These are phyloP conservation scores for Eutrema salsugineum DNA, from an alignment of 441 rosid genomes.

Conservation along the genomic window DNA sequence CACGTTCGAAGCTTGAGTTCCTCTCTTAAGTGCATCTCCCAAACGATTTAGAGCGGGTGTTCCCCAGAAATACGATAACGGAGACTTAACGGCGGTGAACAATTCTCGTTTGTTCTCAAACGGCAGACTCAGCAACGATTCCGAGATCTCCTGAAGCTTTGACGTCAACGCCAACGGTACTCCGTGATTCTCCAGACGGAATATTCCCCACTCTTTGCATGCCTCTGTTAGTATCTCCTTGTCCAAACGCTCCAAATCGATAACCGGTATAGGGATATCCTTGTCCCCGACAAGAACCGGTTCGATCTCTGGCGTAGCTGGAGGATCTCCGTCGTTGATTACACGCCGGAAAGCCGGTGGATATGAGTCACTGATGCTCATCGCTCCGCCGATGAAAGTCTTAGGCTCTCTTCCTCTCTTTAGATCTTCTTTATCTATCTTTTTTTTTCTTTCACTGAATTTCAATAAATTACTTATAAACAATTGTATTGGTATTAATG, in stretches of 20 bases:
- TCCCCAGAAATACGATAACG: constrained; percentile 74
- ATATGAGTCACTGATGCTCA: constrained; percentile 46
- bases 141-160: constrained; percentile 41
- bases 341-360: constrained; percentile 50
- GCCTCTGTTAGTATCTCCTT: constrained; percentile 45
- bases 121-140: constrained; percentile 40
- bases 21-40: constrained; percentile 43
- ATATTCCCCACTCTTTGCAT: constrained; percentile 67
- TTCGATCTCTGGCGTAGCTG: constrained; percentile 2
- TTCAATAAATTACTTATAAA: neutral
- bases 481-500: neutral
- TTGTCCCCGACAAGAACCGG: constrained; percentile 14
- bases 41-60: constrained; percentile 53
- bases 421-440: neutral
- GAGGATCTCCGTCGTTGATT: neutral
- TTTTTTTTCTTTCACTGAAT: neutral
- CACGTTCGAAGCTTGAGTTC: constrained; percentile 23
- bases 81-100: constrained; percentile 30
- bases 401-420: neutral
- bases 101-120: constrained; percentile 47
- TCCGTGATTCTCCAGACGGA: constrained; percentile 71
- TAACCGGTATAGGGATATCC: constrained; percentile 36
- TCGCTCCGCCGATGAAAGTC: neutral
- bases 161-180: constrained; percentile 41
- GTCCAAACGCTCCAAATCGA: constrained; percentile 47